Evolutionary conservation across 345 rosid species (phyloP), one percentile per base, ranked within the genome.

Genomic region (Triadica sebifera): DNA sequence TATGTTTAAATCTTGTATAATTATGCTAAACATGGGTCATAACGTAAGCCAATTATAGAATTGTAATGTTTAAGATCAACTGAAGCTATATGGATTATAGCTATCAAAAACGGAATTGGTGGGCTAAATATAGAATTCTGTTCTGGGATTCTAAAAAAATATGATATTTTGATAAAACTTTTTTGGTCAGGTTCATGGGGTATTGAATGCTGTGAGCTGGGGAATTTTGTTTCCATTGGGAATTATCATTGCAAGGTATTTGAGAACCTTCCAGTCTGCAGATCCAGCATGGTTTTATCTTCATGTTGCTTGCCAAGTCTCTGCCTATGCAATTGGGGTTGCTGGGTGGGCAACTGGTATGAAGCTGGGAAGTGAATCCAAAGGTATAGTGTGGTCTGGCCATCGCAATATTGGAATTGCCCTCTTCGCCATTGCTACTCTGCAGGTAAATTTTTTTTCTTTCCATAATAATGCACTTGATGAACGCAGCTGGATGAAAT

Each of bases 261-360:
- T 93, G 71, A 90, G 89, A 71, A 43, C 81, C 37, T 90, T 93
- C 73, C 82, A 85, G 45, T 86, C 93, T 1, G 92, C 95, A 8
- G 98, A 91, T 87, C 97, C 95, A 17, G 87, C 87, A 0, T 93
- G 98, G 98, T 93, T 93, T 73, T 91, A 93, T 76, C 84, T 90
- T 46, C 98, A 93, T 43, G 89, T 71, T 15, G 69, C 67, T 67
- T 93, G 98, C 77, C 98, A 93, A 73, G 51, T 83, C 58, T 88
- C 92, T 29, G 98, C 87, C 34, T 93, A 91, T 46, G 87, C 70
- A 37, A 79, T 93, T 17, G 98, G 98, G 8, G 94, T 89, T 67
- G 88, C 98, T 37, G 98, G 98, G 3, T 93, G 97, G 98, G 91
- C 79, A 67, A 91, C 91, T 15, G 97, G 98, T n/a, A 67, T 93